Evolutionary conservation across 441 rosid genomes (phyloP).

Genomic region (Breynia disticha): DNA sequence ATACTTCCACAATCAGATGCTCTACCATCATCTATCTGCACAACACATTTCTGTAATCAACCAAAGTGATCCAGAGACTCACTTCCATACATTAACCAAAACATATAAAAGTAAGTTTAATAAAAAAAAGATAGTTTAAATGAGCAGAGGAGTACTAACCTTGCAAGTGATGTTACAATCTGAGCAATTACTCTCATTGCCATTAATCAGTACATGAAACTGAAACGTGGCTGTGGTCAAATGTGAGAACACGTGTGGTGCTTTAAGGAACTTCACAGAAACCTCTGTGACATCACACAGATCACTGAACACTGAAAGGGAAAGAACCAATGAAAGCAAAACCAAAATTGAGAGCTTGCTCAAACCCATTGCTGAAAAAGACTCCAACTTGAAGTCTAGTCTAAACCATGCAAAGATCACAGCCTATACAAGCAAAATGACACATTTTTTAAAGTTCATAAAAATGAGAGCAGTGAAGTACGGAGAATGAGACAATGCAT

Average conservation of each 20-base stretch:
- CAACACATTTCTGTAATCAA: neutral
- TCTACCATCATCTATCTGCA: constrained; percentile 63
- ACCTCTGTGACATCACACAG: constrained; percentile 36
- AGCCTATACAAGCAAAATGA: constrained; percentile 16
- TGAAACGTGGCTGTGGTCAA: constrained; percentile 53
- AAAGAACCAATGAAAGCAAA: constrained; percentile 32
- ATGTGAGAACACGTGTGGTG: constrained; percentile 53
- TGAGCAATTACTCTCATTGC: constrained; percentile 35
- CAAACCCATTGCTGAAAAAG: no score
- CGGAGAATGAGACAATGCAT: constrained; percentile 10
- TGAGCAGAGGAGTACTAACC: constrained; percentile 27
- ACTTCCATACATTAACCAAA: neutral
- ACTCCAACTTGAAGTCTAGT: neutral
- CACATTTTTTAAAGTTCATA: constrained; percentile 4
- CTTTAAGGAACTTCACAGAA: constrained; percentile 56
- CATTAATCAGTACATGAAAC: constrained; percentile 46
- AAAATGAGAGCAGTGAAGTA: neutral
- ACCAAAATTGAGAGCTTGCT: constrained; percentile 1
- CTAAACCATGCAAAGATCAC: constrained; percentile 11
- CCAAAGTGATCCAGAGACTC: neutral
- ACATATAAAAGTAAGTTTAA: neutral
- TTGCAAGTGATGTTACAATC: constrained; percentile 51
- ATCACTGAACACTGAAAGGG: constrained; percentile 23
- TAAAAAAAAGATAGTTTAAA: neutral
- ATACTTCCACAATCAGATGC: constrained; percentile 44